Evolutionary conservation across 78 protist species (phyloP).

Genomic region (Ministeria vibrans): DNA sequence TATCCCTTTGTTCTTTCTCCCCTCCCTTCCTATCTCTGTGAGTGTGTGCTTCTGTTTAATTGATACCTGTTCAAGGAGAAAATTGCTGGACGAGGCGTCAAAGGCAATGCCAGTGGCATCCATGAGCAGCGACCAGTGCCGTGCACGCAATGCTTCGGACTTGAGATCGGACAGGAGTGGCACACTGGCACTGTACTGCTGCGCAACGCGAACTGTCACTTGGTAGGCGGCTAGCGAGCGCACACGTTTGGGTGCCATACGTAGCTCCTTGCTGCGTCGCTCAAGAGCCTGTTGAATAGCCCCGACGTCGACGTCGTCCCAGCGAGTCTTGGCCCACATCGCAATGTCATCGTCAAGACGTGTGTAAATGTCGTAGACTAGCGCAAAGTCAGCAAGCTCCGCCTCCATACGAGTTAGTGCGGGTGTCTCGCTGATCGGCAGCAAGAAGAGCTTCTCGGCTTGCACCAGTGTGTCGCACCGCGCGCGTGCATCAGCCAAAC

Average conservation of each 20-base stretch:
- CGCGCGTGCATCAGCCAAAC: not conserved
- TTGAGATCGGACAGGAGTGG: constrained; percentile 64
- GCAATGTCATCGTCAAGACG: constrained; percentile 6
- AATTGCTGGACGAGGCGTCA: constrained; percentile 36
- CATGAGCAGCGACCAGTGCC: constrained; percentile 82
- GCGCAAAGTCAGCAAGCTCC: not conserved
- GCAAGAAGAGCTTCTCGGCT: constrained; percentile 64
- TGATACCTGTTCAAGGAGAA: constrained; percentile 54
- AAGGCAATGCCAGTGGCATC: constrained; percentile 47
- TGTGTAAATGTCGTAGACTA: constrained; percentile 40
- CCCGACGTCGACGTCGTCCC: constrained; percentile 57
- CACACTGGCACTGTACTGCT: constrained; percentile 53
- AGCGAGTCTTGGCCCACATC: constrained; percentile 56
- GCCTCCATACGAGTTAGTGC: constrained; percentile 32
- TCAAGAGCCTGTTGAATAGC: constrained; percentile 43
- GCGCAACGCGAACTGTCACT: constrained; percentile 17
- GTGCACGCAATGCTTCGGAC: constrained; percentile 68
- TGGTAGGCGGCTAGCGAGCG: constrained; percentile 4
- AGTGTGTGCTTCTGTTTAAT: too few species aligned
- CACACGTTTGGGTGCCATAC: constrained; percentile 20
- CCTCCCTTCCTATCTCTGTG: too few species aligned
- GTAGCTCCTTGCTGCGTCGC: not conserved
- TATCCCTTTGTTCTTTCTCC: too few species aligned
- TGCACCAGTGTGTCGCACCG: constrained; percentile 36
- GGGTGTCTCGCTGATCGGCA: constrained; percentile 49